These are phyloP conservation scores for Hibiscus syriacus DNA, from an alignment of 345 rosid species.

Conservation along the genomic window DNA sequence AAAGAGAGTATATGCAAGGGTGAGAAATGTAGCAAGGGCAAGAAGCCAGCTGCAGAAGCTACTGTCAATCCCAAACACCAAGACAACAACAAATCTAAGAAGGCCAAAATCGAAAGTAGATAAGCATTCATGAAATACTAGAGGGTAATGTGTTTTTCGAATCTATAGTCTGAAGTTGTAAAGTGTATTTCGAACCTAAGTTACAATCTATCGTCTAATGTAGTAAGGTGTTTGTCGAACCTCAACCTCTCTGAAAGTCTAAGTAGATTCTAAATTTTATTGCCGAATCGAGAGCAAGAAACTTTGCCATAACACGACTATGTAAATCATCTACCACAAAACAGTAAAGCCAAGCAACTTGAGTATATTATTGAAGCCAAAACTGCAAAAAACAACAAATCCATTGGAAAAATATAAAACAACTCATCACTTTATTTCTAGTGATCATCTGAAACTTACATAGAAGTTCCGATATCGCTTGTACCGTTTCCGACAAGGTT, in stretches of 20 bases:
- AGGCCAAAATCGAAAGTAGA: neutral
- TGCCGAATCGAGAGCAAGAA: neutral
- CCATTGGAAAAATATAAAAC: neutral
- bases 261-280: neutral
- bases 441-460: neutral
- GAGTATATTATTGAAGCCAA: neutral
- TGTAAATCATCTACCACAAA: too few species aligned
- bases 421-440: conserved; percentile 2
- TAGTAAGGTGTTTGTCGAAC: neutral
- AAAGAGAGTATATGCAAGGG: neutral
- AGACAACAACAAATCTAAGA: neutral
- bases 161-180: too few species aligned
- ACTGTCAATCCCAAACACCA: neutral
- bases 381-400: neutral
- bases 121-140: neutral
- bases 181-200: too few species aligned
- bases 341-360: neutral
- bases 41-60: neutral
- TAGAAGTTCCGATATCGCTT: neutral
- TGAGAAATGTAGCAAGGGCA: neutral
- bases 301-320: too few species aligned
- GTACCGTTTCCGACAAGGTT: neutral
- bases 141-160: too few species aligned
- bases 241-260: neutral
- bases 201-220: too few species aligned